Conservation (phyloP, 768 basidiomycete species). For the Kwoniella dejecticola region DNA sequence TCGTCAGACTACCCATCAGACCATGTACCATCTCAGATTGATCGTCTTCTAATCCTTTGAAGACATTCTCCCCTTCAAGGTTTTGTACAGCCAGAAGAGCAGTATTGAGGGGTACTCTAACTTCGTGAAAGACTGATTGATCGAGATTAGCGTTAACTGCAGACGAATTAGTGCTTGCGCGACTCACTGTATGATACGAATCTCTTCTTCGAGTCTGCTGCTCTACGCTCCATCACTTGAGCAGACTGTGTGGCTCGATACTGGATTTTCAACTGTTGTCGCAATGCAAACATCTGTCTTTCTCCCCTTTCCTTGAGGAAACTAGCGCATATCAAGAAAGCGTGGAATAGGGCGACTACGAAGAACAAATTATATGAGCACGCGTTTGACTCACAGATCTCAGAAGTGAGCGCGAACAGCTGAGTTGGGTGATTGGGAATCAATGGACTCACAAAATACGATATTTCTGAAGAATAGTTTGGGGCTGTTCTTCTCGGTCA, state of each 20-base stretch:
- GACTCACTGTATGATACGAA: slow-evolving; percentile 58
- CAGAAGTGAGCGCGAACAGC: neutral
- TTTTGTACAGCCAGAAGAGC: slow-evolving; percentile 84
- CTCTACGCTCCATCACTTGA: slow-evolving; percentile 72
- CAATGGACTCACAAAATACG: slow-evolving; percentile 45
- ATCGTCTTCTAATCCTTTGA: slow-evolving; percentile 62
- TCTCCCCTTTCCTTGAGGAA: slow-evolving; percentile 61
- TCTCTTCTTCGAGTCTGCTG: slow-evolving; percentile 77
- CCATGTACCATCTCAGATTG: slow-evolving; percentile 88
- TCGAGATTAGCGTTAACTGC: too few species aligned
- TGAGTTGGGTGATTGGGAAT: neutral
- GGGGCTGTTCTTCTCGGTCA: slow-evolving; percentile 45
- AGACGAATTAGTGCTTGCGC: too few species aligned
- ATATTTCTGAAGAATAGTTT: slow-evolving; percentile 58
- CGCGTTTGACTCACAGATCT: neutral
- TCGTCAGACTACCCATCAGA: slow-evolving; percentile 55
- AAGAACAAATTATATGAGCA: slow-evolving; percentile 50
- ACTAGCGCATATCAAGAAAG: slow-evolving; percentile 71
- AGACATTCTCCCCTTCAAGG: slow-evolving; percentile 74
- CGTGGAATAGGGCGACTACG: slow-evolving; percentile 73
- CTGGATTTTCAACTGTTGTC: slow-evolving; percentile 74
- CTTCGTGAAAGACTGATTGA: slow-evolving; percentile 60
- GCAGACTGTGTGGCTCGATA: slow-evolving; percentile 71
- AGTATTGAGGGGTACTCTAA: slow-evolving; percentile 61
- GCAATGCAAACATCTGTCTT: slow-evolving; percentile 67